Evolutionary conservation across 495 filamentous ascomycete genomes (phyloP).

Genomic region (Talaromyces stipitatus): DNA sequence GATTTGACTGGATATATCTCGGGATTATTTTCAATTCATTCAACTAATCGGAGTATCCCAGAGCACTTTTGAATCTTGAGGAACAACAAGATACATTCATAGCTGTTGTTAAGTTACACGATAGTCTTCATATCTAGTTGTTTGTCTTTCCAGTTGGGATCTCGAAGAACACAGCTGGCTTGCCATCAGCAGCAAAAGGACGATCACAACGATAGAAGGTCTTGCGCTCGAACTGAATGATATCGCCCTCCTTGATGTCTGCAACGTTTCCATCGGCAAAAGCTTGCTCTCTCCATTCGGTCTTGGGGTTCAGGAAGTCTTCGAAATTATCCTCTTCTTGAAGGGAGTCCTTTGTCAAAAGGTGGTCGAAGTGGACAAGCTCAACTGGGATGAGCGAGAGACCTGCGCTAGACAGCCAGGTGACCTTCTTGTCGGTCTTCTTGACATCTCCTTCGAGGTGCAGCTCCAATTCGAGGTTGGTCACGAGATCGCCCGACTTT

Average conservation of each 20-base stretch:
- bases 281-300: conserved; percentile 66
- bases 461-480: conserved; percentile 64
- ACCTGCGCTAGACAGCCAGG: conserved; percentile 71
- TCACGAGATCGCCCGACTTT: conserved; percentile 51
- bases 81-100: too few species aligned
- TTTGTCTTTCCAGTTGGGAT: conserved; percentile 71
- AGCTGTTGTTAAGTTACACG: too few species aligned
- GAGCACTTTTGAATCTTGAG: too few species aligned
- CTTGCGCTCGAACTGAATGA: conserved; percentile 91
- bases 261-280: conserved; percentile 75
- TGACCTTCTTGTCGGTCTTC: conserved; percentile 91
- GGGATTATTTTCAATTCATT: too few species aligned
- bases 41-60: too few species aligned
- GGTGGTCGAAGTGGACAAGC: conserved; percentile 83
- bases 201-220: conserved; percentile 80
- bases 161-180: conserved; percentile 66
- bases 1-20: too few species aligned
- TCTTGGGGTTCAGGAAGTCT: conserved; percentile 68
- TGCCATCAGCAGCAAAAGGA: conserved; percentile 45
- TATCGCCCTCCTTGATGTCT: conserved; percentile 68
- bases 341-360: conserved; percentile 87
- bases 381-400: conserved; percentile 75
- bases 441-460: conserved; percentile 86
- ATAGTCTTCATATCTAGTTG: too few species aligned
- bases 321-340: conserved; percentile 75